These are phyloP conservation scores for Rhododendron williamsianum DNA, from an alignment of 148 eudicot species.

Conservation along the genomic window DNA sequence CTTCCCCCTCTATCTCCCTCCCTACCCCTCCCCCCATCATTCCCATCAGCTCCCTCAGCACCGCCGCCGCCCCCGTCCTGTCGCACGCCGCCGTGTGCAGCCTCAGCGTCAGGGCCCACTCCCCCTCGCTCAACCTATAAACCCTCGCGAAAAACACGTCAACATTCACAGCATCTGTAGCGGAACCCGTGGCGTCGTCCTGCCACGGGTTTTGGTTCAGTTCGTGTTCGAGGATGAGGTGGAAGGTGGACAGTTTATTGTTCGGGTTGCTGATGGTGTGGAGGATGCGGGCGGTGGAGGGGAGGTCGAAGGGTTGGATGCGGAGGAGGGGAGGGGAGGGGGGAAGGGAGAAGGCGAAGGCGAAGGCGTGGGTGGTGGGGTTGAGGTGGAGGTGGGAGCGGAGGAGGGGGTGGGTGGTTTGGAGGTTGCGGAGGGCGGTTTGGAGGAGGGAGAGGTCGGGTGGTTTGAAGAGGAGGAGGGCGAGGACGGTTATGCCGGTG, in stretches of 20 bases:
- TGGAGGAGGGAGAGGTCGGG: constrained; percentile 38
- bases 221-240: constrained; percentile 60
- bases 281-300: constrained; percentile 38
- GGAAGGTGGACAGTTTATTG: constrained; percentile 25
- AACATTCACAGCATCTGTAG: not conserved
- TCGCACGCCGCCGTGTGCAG: constrained; percentile 77
- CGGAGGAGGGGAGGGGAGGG: constrained; percentile 23
- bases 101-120: constrained; percentile 50
- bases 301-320: constrained; percentile 28
- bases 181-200: not conserved
- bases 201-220: constrained; percentile 54
- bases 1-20: constrained; percentile 3
- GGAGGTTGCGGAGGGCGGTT: constrained; percentile 54
- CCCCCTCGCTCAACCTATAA: constrained; percentile 26
- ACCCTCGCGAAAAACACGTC: constrained; percentile 50
- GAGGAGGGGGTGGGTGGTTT: constrained; percentile 61
- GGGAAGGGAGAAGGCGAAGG: constrained; percentile 42
- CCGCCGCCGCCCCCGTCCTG: constrained; percentile 46
- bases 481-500: constrained; percentile 64
- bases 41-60: constrained; percentile 46
- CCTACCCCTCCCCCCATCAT: constrained; percentile 21
- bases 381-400: constrained; percentile 45
- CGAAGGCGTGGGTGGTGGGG: constrained; percentile 27
- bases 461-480: constrained; percentile 44
- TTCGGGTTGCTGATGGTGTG: not conserved